A percentile compares a stretch with the other conserved stretches of the same genome.
phyloP scores from a whole-genome alignment of 2,329 filamentous ascomycete species.

The Bipolaris cookei region DNA sequence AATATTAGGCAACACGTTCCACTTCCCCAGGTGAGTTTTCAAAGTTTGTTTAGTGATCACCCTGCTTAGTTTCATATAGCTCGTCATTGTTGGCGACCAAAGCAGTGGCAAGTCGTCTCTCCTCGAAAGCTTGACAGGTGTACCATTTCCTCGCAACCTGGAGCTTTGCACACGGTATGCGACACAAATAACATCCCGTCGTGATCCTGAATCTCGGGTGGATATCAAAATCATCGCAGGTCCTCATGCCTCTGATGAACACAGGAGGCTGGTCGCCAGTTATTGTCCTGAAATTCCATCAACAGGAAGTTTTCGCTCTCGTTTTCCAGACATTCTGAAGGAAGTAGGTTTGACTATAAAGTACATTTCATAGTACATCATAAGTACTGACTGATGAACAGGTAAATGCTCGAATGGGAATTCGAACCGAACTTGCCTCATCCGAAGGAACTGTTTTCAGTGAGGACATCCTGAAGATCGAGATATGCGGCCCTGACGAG shows the following conservation, averaged over 20 bases:
- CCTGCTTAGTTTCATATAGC: conserved; percentile 16
- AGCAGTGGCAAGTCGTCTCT: conserved; percentile 44
- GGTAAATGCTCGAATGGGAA: conserved; percentile 60
- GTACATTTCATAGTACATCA: not conserved
- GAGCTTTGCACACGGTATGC: conserved; percentile 65
- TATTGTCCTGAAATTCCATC: conserved; percentile 1
- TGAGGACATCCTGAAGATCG: conserved; percentile 29
- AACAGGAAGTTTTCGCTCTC: conserved; percentile 3
- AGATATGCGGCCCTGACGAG: conserved; percentile 24
- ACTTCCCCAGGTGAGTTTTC: conserved; percentile 18
- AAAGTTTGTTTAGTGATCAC: conserved; percentile 38
- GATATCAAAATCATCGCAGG: conserved; percentile 37
- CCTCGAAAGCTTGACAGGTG: conserved; percentile 42
- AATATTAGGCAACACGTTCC: conserved; percentile 5
- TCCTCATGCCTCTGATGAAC: conserved; percentile 29
- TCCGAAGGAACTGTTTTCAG: conserved; percentile 37
- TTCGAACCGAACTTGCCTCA: conserved; percentile 6
- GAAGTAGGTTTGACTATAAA: conserved; percentile 1
- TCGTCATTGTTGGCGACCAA: conserved; percentile 7
- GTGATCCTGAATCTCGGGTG: conserved; percentile 45
- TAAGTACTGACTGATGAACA: not conserved
- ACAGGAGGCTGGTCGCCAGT: conserved; percentile 2
- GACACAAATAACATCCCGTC: conserved; percentile 63
- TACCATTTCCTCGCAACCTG: conserved; percentile 50
- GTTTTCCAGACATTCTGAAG: not conserved